These are phyloP conservation scores for Saccharomycopsis vini DNA, from an alignment of 805 yeast species.

Conservation along the genomic window DNA sequence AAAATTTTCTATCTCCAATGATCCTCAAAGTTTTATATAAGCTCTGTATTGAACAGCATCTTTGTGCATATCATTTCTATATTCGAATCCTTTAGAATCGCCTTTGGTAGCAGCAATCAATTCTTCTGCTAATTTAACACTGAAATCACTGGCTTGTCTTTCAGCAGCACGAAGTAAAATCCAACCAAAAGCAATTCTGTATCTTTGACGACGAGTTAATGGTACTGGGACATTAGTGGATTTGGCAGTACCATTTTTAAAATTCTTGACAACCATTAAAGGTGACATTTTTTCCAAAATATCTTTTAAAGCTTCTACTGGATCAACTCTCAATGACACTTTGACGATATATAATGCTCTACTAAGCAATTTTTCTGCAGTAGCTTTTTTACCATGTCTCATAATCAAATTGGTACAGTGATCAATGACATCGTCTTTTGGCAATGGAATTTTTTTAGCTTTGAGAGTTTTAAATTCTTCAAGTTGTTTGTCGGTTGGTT, in stretches of 20 bases:
- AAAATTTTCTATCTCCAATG: background rate
- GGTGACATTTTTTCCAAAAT: conserved; percentile 81
- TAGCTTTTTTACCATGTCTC: conserved; percentile 83
- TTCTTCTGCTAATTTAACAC: conserved; percentile 90
- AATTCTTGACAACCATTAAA: conserved; percentile 64
- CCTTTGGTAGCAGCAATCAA: conserved; percentile 70
- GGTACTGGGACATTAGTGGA: conserved; percentile 76
- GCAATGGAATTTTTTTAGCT: conserved; percentile 47
- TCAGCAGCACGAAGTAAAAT: conserved; percentile 75
- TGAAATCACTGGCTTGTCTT: conserved; percentile 68
- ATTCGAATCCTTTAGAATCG: conserved; percentile 74
- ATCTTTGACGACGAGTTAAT: conserved; percentile 70
- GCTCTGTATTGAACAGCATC: conserved; percentile 85
- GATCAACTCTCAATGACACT: conserved; percentile 64
- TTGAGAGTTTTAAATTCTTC: conserved; percentile 44
- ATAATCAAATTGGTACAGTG: conserved; percentile 80
- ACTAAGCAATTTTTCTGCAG: conserved; percentile 63
- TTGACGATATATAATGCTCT: conserved; percentile 75
- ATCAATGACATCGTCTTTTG: conserved; percentile 61
- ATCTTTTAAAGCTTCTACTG: conserved; percentile 63
- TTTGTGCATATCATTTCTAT: conserved; percentile 74
- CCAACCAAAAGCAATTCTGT: conserved; percentile 85
- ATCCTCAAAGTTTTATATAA: conserved; percentile 35
- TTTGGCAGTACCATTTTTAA: conserved; percentile 81
- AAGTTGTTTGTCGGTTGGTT: conserved; percentile 58